phyloP scores from a whole-genome alignment of 345 rosid species.

The Euphorbia peplus region DNA sequence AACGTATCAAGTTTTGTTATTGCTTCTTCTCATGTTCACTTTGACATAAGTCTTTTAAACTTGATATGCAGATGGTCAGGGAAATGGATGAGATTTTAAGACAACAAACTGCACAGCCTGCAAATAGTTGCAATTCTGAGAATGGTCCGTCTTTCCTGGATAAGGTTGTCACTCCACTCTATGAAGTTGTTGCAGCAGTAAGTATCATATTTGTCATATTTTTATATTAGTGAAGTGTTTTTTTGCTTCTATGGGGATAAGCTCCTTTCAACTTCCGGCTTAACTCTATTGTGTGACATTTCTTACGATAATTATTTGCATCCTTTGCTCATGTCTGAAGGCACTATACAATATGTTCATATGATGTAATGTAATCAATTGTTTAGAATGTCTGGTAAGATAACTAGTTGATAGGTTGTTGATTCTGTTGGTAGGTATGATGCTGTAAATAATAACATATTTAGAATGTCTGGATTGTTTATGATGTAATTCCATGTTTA shows the following conservation, averaged over 20 bases:
- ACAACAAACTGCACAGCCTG: slow-evolving; percentile 68
- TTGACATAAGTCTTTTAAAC: slow-evolving; percentile 3
- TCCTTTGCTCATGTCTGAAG: neutral
- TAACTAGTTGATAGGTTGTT: neutral
- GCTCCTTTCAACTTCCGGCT: neutral
- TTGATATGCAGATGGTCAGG: slow-evolving; percentile 67
- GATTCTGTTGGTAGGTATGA: too few species aligned
- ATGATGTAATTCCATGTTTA: neutral
- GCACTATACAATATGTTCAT: too few species aligned
- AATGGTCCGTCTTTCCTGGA: slow-evolving; percentile 72
- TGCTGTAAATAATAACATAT: neutral
- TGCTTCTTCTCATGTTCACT: neutral
- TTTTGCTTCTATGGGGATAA: neutral
- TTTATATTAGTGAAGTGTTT: neutral
- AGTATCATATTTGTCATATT: slow-evolving; percentile 17
- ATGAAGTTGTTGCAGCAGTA: slow-evolving; percentile 86
- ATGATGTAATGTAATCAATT: neutral
- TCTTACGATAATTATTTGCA: neutral
- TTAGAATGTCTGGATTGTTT: neutral
- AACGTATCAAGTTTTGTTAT: neutral
- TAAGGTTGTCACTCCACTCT: slow-evolving; percentile 75
- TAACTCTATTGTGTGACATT: neutral
- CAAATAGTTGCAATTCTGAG: slow-evolving; percentile 69
- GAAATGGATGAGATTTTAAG: slow-evolving; percentile 86
- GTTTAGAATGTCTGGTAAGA: neutral